Evolutionary conservation across 768 basidiomycete genomes (phyloP), one percentile per base, ranked within the genome.

Genomic region (Tylopilus balloui): DNA sequence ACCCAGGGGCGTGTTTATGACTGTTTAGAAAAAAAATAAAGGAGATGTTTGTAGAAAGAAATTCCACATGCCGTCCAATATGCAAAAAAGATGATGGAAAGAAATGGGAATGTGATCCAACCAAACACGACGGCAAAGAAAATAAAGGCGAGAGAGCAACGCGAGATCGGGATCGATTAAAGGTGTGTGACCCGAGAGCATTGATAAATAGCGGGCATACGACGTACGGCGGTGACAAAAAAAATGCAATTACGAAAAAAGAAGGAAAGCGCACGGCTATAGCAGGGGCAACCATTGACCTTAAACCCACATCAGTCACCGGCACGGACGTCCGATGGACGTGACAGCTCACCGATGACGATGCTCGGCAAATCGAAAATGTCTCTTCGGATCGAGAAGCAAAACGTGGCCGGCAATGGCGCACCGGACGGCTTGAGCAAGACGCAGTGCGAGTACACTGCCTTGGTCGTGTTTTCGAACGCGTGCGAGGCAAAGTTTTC

Each of bases 401-500:
- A 96, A 70, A 95, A 95, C 19, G 95, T 89, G 42, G 92, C 86
- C 37, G 91, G 88, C 23, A 97, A 81, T 2, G 90, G 89, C 3
- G 83, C 79, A 14, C 91, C 89, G 23, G 78, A 79, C 6, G 89
- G 88, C 64, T 93, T 92, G 54, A 94, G 78, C 37, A 96, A 68
- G 25, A 92, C 88, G 53, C 92, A 93, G 59, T 93, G 88, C 50
- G 90, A 88, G 67, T 92, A 94, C 45, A 98, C 91, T 2, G 91
- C 90, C 70, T 92, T 92, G 31, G 92, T 91, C 44, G 93, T 92
- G 69, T 93, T 96, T 67, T 99, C 95, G 60, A 99, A 99, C 7
- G 96, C 95, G 68, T 97, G 92, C 42, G 86, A 83, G 23, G 92
- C 91, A 66, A 98, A 98, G 68, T 89, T 92, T 69, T 98, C 96